phyloP scores from a whole-genome alignment of 176 grass and related monocot species.

The Puya raimondii region DNA sequence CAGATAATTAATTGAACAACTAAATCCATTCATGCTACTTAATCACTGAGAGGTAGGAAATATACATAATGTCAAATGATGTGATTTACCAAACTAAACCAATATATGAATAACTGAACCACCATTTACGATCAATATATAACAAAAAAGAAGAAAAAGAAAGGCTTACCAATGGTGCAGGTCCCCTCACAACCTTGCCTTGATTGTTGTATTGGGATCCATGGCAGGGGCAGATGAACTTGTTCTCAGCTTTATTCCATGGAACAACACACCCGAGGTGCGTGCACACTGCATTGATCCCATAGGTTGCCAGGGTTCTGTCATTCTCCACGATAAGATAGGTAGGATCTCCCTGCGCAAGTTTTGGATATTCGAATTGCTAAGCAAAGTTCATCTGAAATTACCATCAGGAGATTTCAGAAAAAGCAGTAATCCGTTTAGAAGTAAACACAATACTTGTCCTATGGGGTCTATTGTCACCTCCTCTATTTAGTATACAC shows the following conservation, averaged over 20 bases:
- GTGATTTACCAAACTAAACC: not conserved
- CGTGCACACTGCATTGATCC: conserved; percentile 85
- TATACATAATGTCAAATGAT: not conserved
- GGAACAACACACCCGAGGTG: conserved; percentile 92
- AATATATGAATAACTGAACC: not conserved
- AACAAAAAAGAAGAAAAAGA: not conserved
- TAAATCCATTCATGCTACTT: not conserved
- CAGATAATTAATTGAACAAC: no score
- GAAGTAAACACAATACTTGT: not conserved
- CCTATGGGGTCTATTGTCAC: no score
- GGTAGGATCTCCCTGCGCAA: conserved; percentile 76
- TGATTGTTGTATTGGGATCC: conserved; percentile 95
- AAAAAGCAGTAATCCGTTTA: not conserved
- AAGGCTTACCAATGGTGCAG: conserved; percentile 66
- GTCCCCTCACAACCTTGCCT: conserved; percentile 86
- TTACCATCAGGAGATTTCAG: not conserved
- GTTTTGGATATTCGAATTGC: not conserved
- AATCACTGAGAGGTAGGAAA: not conserved
- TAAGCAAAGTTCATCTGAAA: not conserved
- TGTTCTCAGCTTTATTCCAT: conserved; percentile 86
- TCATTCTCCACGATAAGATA: conserved; percentile 80
- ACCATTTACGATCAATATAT: not conserved
- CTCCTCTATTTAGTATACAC: no score
- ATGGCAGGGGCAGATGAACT: conserved; percentile 93
- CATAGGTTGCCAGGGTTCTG: conserved; percentile 69